Percentiles rank a stretch among this genome's conserved stretches.
These are phyloP conservation scores for Ustilago tritici DNA, from an alignment of 1,284 basidiomycete species.

Conservation along the genomic window DNA sequence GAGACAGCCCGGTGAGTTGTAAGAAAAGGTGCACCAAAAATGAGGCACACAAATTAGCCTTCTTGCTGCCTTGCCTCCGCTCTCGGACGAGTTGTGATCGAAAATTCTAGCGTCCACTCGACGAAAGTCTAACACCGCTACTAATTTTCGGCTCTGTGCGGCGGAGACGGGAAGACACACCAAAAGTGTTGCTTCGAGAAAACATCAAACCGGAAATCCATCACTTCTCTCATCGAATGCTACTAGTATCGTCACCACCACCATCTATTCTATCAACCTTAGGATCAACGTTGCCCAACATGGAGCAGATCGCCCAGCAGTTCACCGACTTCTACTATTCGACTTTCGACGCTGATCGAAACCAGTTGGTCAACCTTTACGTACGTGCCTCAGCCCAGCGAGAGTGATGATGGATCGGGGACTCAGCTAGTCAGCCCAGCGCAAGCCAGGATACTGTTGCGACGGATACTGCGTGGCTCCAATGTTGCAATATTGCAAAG, in stretches of 20 bases:
- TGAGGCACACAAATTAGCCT: neutral
- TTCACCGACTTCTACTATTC: conserved; percentile 69
- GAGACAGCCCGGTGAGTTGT: no score
- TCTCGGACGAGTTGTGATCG: conserved; percentile 10
- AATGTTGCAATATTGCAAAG: no score
- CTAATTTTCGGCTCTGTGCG: conserved; percentile 1
- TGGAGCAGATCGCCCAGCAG: conserved; percentile 67
- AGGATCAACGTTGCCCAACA: conserved; percentile 25
- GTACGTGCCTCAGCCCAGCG: conserved; percentile 73
- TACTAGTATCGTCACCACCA: conserved; percentile 7
- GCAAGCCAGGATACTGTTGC: no score
- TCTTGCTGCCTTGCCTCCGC: neutral
- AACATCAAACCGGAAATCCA: neutral
- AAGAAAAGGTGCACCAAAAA: neutral
- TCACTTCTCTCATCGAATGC: neutral
- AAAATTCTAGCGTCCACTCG: neutral
- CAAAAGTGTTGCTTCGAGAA: conserved; percentile 15
- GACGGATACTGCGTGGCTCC: no score
- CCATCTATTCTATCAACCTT: conserved; percentile 1
- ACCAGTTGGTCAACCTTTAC: conserved; percentile 76
- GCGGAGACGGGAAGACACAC: neutral
- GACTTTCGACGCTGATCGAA: conserved; percentile 78
- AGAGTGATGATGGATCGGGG: no score
- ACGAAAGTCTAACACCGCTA: conserved; percentile 9
- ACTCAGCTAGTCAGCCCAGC: no score